Conservation (phyloP, 441 rosid species). For the Biscutella auriculata region DNA sequence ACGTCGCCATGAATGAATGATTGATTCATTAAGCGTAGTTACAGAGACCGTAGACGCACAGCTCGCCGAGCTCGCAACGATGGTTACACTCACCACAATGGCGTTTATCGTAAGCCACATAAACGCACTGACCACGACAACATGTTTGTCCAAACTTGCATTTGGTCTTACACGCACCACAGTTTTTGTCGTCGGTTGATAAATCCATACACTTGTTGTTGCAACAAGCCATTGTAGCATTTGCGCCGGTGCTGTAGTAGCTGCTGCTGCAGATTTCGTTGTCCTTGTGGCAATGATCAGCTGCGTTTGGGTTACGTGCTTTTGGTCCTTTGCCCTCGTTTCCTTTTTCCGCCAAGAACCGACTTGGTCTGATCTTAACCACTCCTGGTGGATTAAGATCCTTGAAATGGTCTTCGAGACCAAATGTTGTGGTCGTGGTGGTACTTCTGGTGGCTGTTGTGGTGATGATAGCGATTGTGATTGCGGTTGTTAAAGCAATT, state of each 20-base stretch:
- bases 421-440: background rate
- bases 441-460: conserved; percentile 1
- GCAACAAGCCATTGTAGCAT: conserved; percentile 39
- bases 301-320: conserved; percentile 46
- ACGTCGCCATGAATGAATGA: background rate
- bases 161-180: conserved; percentile 45
- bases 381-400: background rate
- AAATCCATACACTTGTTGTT: conserved; percentile 49
- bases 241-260: conserved; percentile 19
- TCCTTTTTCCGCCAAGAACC: conserved; percentile 37
- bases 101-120: conserved; percentile 37
- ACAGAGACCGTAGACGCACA: conserved; percentile 46
- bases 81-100: conserved; percentile 51
- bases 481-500: conserved; percentile 39
- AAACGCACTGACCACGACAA: conserved; percentile 40
- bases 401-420: background rate
- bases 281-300: conserved; percentile 50
- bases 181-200: conserved; percentile 30
- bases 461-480: conserved; percentile 31
- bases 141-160: conserved; percentile 41
- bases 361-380: conserved; percentile 34
- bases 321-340: conserved; percentile 10
- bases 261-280: conserved; percentile 25
- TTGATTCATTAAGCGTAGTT: conserved; percentile 34
- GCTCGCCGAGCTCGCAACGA: conserved; percentile 19